Evolutionary conservation across 2,329 filamentous ascomycete genomes (phyloP), one percentile per base, ranked within the genome.

Genomic region (Hypoxylon sp.): DNA sequence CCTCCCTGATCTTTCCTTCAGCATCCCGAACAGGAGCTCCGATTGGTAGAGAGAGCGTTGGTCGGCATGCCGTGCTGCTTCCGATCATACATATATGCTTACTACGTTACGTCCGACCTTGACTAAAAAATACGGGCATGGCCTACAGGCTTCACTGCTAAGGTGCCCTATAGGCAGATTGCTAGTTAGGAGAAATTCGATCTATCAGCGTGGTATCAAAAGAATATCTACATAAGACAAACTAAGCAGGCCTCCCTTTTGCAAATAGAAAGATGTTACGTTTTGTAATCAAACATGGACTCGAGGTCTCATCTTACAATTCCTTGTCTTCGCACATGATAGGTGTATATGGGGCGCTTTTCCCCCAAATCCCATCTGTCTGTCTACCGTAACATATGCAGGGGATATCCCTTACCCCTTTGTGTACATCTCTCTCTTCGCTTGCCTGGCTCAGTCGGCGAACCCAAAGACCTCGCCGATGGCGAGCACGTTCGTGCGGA

Each of bases 391-490:
- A 33, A 18, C 18, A 42, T 21, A 42, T 42, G 7, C 17, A 42
- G 11, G 5, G 7, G 10, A 20, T 7, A 3, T 4, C 33, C 3
- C 27, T 29, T 3, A 5, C 27, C 3, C 5, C 13, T 31, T n/a
- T 31, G 11, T 31, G 5, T 31, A n/a, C 29, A 8, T 24, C 20
- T 31, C 24, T 24, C n/a, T 1, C 27, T 37, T n/a, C n/a, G n/a
- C n/a, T n/a, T n/a, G n/a, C n/a, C n/a, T n/a, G n/a, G n/a, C n/a
- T n/a, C 62, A 83, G 55, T 84, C 82, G 1, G 81, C 82, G 83
- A 88, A 95, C 11, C 95, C 94, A 84, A 98, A 98, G 2, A 97
- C 87, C 69, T 96, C 92, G 5, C 86, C 87, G 9, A 97, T 86
- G 65, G 92, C 91, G 60, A 91, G 72, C 2, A 88, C 88, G 72